A percentile compares a stretch with the other conserved stretches of the same genome.
Evolutionary conservation across 192 early-diverging fungal genomes (phyloP).

Genomic region (Backusella australiensis): DNA sequence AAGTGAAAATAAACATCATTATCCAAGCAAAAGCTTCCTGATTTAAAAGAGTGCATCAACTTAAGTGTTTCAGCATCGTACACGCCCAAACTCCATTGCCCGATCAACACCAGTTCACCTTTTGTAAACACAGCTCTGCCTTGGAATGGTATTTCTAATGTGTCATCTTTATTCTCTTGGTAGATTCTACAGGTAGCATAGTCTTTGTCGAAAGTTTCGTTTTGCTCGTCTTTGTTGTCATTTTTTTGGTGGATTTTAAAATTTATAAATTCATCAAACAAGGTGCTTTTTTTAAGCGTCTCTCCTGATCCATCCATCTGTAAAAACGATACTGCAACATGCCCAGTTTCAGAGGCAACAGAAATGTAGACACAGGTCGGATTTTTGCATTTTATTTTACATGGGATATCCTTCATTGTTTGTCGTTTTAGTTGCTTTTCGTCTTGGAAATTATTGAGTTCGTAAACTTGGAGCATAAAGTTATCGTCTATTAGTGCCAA

Average conservation of each 20-base stretch:
- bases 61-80: background rate
- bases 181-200: background rate
- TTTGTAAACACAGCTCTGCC: background rate
- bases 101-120: background rate
- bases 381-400: no score
- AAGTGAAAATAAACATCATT: background rate
- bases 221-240: no score
- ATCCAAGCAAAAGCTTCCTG: background rate
- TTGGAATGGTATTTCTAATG: background rate
- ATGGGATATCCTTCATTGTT: no score
- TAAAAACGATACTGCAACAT: background rate
- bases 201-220: background rate
- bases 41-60: background rate
- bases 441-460: background rate
- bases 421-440: no score
- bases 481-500: background rate
- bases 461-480: background rate
- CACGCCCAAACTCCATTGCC: background rate
- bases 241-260: no score
- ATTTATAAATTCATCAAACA: background rate
- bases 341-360: no score
- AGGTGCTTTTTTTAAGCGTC: background rate
- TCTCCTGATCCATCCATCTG: background rate
- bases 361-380: no score
- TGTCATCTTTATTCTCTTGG: background rate